Conservation (phyloP, 768 basidiomycete species). For the Postia placenta region DNA sequence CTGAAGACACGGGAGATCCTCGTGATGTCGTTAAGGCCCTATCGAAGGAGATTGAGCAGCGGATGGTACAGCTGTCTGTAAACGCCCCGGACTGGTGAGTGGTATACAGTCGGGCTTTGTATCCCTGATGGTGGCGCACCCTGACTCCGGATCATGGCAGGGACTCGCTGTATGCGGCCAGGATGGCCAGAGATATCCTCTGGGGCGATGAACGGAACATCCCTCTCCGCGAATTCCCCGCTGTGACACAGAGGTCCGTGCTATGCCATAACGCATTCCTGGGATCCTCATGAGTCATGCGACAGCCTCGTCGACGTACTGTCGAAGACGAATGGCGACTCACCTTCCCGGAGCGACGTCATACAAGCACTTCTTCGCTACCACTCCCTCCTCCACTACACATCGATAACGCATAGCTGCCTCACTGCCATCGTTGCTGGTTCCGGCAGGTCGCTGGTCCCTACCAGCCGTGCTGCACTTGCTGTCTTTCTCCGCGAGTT, state of each 20-base stretch:
- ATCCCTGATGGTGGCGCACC: neutral
- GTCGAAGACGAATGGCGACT: slow-evolving; percentile 46
- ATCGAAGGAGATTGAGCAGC: slow-evolving; percentile 65
- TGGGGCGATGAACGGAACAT: slow-evolving; percentile 69
- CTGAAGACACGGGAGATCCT: slow-evolving; percentile 40
- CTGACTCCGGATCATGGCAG: slow-evolving; percentile 30
- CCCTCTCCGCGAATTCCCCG: slow-evolving; percentile 68
- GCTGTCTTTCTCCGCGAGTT: slow-evolving; percentile 69
- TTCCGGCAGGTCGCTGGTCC: slow-evolving; percentile 58
- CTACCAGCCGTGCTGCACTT: slow-evolving; percentile 63
- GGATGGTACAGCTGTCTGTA: slow-evolving; percentile 69
- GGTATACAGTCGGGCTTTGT: neutral
- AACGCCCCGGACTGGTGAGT: slow-evolving; percentile 92
- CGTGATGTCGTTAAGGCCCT: slow-evolving; percentile 80
- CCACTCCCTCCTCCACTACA: slow-evolving; percentile 73
- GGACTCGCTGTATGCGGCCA: slow-evolving; percentile 82
- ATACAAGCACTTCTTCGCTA: slow-evolving; percentile 74
- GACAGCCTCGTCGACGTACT: slow-evolving; percentile 79
- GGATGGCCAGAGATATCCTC: slow-evolving; percentile 85
- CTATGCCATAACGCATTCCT: slow-evolving; percentile 1
- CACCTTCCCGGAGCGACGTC: slow-evolving; percentile 43
- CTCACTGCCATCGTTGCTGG: slow-evolving; percentile 64
- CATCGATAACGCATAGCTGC: slow-evolving; percentile 73
- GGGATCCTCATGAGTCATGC: neutral
- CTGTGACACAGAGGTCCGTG: slow-evolving; percentile 82